These are phyloP conservation scores for Aspergillus panamensis DNA, from an alignment of 495 filamentous ascomycete genomes.

Conservation along the genomic window DNA sequence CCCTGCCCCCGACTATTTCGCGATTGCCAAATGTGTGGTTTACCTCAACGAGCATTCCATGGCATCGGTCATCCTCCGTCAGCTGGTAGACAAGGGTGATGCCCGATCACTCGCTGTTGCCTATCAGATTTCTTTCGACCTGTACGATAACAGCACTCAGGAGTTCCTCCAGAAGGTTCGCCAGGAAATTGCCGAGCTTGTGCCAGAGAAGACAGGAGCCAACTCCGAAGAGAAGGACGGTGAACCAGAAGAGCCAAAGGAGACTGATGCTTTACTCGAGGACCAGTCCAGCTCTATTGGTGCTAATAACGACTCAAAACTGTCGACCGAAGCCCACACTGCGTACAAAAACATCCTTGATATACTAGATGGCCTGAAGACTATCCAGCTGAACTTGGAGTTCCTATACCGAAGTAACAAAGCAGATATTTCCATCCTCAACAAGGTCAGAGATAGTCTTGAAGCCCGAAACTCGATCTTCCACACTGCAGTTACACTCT, in stretches of 20 bases:
- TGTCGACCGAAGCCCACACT: slow-evolving; percentile 47
- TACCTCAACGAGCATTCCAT: slow-evolving; percentile 90
- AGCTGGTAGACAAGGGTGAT: slow-evolving; percentile 78
- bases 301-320: slow-evolving; percentile 40
- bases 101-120: slow-evolving; percentile 74
- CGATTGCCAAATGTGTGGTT: slow-evolving; percentile 96
- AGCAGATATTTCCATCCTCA: slow-evolving; percentile 81
- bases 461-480: slow-evolving; percentile 98
- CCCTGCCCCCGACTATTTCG: slow-evolving; percentile 90
- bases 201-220: slow-evolving; percentile 46
- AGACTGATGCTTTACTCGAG: slow-evolving; percentile 51
- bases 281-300: slow-evolving; percentile 43
- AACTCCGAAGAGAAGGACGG: slow-evolving; percentile 32
- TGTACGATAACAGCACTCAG: slow-evolving; percentile 97
- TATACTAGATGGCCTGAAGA: slow-evolving; percentile 86
- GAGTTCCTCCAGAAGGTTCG: slow-evolving; percentile 92
- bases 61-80: slow-evolving; percentile 80
- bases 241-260: slow-evolving; percentile 51
- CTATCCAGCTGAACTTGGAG: slow-evolving; percentile 89
- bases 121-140: slow-evolving; percentile 96
- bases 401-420: slow-evolving; percentile 95
- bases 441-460: slow-evolving; percentile 92
- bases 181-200: slow-evolving; percentile 66
- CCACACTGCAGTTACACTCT: slow-evolving; percentile 93
- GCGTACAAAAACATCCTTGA: slow-evolving; percentile 75